Evolutionary conservation across 176 grass and related monocot genomes (phyloP), one percentile per base, ranked within the genome.

Genomic region (Oryza australiensis): DNA sequence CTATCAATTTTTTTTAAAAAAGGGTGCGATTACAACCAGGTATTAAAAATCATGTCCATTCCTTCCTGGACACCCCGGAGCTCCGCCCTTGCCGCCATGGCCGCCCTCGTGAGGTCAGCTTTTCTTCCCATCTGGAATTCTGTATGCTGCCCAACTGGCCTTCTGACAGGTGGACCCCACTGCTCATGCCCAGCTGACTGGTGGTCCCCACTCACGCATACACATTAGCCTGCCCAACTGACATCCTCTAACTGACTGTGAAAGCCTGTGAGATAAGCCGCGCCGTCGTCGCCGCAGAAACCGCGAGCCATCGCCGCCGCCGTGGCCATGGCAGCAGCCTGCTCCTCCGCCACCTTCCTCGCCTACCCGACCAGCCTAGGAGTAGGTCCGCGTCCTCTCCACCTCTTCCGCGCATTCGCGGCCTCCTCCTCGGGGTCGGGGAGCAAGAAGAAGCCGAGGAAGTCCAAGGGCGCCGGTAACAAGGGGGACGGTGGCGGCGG

Each of bases 261-360:
- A n/a, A n/a, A 53, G 49, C 3, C 1, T 5, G 6, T 9, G 55
- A 60, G 55, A 82, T 81, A 81, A 69, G 63, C 76, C 48, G 66
- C 66, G 29, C 30, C 40, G 67, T 71, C 85, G 71, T 18, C 63
- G 68, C 57, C 69, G 34, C 68, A 82, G 35, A 42, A 62, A 59
- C 71, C 27, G 85, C 73, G 70, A 65, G 29, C 77, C 77, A 66
- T 68, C 72, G 79, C 73, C 64, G 33, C 48, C 35, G 62, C 73
- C 68, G 86, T 90, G 88, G 88, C 89, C 57, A 78, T 77, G 70
- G 71, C 84, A 22, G 73, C 65, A 74, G 2, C 79, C 42, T 71
- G 73, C 76, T 34, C 68, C 46, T 69, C 89, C 65, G 68, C 88
- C 14, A n/a, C 74, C n/a, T 27, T 62, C 81, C 20, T 51, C 72